A percentile compares a stretch with the other conserved stretches of the same genome.
Conservation (phyloP, 1,284 basidiomycete species). For the Ceratobasidium sp. region DNA sequence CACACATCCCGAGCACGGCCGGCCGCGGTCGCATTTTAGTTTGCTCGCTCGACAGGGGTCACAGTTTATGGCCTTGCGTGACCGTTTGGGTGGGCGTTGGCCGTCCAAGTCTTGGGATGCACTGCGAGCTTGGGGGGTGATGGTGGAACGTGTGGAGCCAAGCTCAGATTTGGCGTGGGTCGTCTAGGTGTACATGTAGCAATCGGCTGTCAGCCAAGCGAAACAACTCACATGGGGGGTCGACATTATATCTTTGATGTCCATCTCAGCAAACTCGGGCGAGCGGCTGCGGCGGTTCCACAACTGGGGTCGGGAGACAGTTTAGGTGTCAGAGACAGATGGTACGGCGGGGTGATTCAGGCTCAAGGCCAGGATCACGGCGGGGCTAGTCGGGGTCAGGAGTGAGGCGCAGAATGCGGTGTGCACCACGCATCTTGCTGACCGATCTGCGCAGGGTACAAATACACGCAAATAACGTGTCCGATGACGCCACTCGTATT, state of each 20-base stretch:
- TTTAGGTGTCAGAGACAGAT: background rate
- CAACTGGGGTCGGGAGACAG: conserved; percentile 2
- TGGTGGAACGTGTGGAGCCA: background rate
- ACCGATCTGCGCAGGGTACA: conserved; percentile 28
- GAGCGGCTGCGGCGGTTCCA: background rate
- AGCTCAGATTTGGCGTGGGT: conserved; percentile 6
- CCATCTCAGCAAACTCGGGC: conserved; percentile 23
- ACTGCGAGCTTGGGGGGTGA: conserved; percentile 23
- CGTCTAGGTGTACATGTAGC: conserved; percentile 16
- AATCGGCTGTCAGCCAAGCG: background rate
- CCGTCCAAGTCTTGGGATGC: conserved; percentile 35
- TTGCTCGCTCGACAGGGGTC: conserved; percentile 85
- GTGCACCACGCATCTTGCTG: conserved; percentile 6
- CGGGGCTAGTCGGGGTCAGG: background rate
- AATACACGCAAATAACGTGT: conserved; percentile 14
- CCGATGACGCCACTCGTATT: conserved; percentile 1
- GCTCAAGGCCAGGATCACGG: conserved; percentile 1
- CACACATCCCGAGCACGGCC: conserved; percentile 84
- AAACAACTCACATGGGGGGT: conserved; percentile 20
- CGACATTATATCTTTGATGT: conserved; percentile 37
- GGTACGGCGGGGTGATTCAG: background rate
- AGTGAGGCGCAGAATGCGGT: background rate
- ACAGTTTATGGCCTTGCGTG: conserved; percentile 84
- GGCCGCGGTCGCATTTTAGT: conserved; percentile 83
- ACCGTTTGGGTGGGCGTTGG: conserved; percentile 71